These are phyloP conservation scores for Trichoderma reesei DNA, from an alignment of 495 filamentous ascomycete genomes.

Conservation along the genomic window DNA sequence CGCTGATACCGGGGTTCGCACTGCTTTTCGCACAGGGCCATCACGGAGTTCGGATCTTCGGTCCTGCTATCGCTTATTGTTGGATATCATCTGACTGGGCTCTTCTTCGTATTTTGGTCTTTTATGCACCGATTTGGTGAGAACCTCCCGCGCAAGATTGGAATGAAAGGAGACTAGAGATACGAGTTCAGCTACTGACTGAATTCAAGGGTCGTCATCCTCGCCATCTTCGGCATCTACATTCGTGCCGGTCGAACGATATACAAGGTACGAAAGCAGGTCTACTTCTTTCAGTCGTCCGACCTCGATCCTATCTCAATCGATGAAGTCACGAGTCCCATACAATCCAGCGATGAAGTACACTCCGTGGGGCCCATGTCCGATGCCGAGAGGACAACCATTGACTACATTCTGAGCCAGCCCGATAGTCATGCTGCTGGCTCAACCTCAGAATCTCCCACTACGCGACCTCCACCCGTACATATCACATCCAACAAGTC, in stretches of 20 bases:
- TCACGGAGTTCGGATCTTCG: conserved; percentile 5
- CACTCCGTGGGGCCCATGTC: conserved; percentile 33
- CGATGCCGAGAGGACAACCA: conserved; percentile 15
- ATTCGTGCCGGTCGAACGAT: conserved; percentile 25
- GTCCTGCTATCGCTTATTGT: conserved; percentile 31
- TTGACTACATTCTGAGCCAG: conserved; percentile 13
- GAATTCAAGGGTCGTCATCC: conserved; percentile 27
- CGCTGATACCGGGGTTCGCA: conserved; percentile 28
- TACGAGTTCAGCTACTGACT: not conserved
- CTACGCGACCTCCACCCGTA: not conserved
- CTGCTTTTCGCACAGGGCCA: not conserved
- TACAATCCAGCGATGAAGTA: conserved; percentile 47
- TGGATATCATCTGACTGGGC: conserved; percentile 38
- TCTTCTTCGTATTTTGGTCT: conserved; percentile 32
- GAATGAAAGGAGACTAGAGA: not conserved
- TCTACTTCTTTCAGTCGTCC: conserved; percentile 28
- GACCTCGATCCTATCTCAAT: conserved; percentile 23
- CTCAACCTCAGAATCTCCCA: not conserved
- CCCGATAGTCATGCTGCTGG: too few relatives aligned
- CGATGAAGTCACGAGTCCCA: conserved; percentile 25
- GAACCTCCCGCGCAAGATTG: not conserved
- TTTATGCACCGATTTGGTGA: conserved; percentile 39
- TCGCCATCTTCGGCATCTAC: conserved; percentile 32
- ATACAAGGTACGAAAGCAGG: conserved; percentile 28
- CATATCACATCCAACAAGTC: not conserved